Conservation (phyloP, 768 basidiomycete genomes). For the Tephrocybe sp. region DNA sequence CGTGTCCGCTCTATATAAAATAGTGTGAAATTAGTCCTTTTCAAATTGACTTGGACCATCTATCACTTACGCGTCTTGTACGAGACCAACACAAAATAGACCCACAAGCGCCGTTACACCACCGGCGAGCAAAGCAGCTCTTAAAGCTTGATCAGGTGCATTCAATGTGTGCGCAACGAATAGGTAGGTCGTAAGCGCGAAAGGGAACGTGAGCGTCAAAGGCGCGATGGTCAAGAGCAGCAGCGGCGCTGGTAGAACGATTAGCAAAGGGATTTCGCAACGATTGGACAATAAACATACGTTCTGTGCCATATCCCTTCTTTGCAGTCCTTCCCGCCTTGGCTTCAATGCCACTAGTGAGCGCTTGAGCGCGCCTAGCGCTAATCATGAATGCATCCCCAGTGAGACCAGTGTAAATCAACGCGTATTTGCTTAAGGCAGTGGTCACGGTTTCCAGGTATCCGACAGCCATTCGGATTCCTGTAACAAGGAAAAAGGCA, state of each 20-base stretch:
- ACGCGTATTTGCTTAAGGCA: constrained; percentile 56
- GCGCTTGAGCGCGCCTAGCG: constrained; percentile 47
- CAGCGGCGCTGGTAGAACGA: constrained; percentile 47
- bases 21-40: neutral
- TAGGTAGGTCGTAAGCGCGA: constrained; percentile 80
- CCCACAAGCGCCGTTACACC: constrained; percentile 81
- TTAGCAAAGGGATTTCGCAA: neutral
- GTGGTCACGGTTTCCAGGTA: constrained; percentile 56
- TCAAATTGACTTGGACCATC: neutral
- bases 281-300: constrained; percentile 36
- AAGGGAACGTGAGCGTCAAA: constrained; percentile 77
- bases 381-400: constrained; percentile 68
- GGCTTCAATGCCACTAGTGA: constrained; percentile 36
- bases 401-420: constrained; percentile 75
- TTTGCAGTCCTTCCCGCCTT: constrained; percentile 37
- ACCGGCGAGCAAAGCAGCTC: constrained; percentile 75
- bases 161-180: constrained; percentile 82
- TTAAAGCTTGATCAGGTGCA: constrained; percentile 71
- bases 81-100: constrained; percentile 78
- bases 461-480: constrained; percentile 48
- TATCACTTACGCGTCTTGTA: constrained; percentile 59
- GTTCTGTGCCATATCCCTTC: constrained; percentile 55
- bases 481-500: constrained; percentile 43
- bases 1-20: constrained; percentile 38
- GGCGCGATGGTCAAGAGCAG: constrained; percentile 77